phyloP scores from a whole-genome alignment of 1,284 basidiomycete genomes.

The Tilletia setariae region DNA sequence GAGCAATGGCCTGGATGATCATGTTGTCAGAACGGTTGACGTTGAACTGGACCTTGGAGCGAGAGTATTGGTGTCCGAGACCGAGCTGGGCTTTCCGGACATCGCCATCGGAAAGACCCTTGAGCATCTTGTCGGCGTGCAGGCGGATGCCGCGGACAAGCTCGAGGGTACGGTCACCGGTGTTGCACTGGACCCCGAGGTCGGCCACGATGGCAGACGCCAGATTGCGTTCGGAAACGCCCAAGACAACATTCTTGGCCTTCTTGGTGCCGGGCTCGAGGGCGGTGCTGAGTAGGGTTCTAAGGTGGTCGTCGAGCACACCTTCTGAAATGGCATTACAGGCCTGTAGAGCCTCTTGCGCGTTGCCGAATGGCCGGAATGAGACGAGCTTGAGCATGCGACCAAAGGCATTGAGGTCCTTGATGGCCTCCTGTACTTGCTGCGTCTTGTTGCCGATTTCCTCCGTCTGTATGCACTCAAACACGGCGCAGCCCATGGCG shows the following conservation, averaged over 20 bases:
- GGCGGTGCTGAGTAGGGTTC: constrained; percentile 82
- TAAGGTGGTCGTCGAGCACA: constrained; percentile 80
- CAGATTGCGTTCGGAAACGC: constrained; percentile 75
- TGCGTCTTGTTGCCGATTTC: constrained; percentile 80
- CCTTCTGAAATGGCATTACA: constrained; percentile 96
- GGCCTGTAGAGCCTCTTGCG: constrained; percentile 93
- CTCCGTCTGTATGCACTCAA: constrained; percentile 83
- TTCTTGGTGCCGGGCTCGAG: constrained; percentile 77
- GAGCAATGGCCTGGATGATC: constrained; percentile 98
- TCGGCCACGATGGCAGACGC: constrained; percentile 77
- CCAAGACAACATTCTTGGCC: constrained; percentile 69
- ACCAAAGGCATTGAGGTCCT: constrained; percentile 81
- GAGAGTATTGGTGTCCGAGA: constrained; percentile 91
- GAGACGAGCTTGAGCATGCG: constrained; percentile 90
- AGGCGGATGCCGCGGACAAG: constrained; percentile 89
- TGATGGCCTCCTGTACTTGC: constrained; percentile 68
- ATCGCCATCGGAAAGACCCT: constrained; percentile 81
- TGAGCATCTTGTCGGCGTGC: constrained; percentile 84
- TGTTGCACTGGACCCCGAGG: constrained; percentile 76
- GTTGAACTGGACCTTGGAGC: constrained; percentile 98
- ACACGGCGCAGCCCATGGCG: constrained; percentile 90
- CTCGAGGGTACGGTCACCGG: constrained; percentile 80
- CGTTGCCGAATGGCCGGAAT: constrained; percentile 91
- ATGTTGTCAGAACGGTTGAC: constrained; percentile 99
- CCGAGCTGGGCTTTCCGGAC: constrained; percentile 80